These are phyloP conservation scores for Tricholoma sp. DNA, from an alignment of 768 basidiomycete species.

Conservation along the genomic window DNA sequence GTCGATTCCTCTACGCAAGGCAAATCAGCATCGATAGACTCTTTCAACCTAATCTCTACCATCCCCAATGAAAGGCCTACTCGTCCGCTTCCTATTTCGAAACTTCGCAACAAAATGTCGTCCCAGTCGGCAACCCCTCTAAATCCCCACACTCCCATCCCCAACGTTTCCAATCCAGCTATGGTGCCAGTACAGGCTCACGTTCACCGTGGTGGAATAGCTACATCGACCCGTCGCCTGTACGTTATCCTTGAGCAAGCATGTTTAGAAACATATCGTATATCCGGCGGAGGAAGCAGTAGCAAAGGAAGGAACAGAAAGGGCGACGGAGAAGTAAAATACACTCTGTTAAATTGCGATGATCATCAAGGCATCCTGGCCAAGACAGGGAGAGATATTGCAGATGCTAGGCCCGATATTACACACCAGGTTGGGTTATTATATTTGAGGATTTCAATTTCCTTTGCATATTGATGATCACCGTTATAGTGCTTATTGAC, in stretches of 20 bases:
- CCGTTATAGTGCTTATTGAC: slow-evolving; percentile 82
- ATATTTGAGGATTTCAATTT: slow-evolving; percentile 6
- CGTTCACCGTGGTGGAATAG: slow-evolving; percentile 53
- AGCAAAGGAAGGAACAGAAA: slow-evolving; percentile 50
- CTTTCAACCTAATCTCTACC: slow-evolving; percentile 14
- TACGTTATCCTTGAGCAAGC: slow-evolving; percentile 93
- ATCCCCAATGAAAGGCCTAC: slow-evolving; percentile 47
- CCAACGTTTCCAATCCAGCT: slow-evolving; percentile 58
- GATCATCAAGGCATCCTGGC: slow-evolving; percentile 99
- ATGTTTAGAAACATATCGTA: slow-evolving; percentile 91
- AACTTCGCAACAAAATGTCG: slow-evolving; percentile 44
- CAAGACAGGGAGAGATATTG: slow-evolving; percentile 96
- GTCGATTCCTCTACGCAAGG: slow-evolving; percentile 21
- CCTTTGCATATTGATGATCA: slow-evolving; percentile 4
- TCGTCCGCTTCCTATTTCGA: slow-evolving; percentile 53
- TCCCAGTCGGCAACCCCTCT: slow-evolving; percentile 13
- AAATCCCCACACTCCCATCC: slow-evolving; percentile 40
- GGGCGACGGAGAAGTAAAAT: slow-evolving; percentile 82
- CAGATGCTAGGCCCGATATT: slow-evolving; percentile 98
- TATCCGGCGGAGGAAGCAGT: slow-evolving; percentile 59
- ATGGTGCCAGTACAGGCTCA: slow-evolving; percentile 83
- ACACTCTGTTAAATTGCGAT: slow-evolving; percentile 95
- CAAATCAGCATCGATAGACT: slow-evolving; percentile 5
- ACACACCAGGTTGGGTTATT: slow-evolving; percentile 80
- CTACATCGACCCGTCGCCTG: slow-evolving; percentile 57